Percentiles rank a stretch among this genome's conserved stretches.
These are phyloP conservation scores for Ganoderma lingzhi DNA, from an alignment of 1,284 basidiomycete species.

Conservation along the genomic window DNA sequence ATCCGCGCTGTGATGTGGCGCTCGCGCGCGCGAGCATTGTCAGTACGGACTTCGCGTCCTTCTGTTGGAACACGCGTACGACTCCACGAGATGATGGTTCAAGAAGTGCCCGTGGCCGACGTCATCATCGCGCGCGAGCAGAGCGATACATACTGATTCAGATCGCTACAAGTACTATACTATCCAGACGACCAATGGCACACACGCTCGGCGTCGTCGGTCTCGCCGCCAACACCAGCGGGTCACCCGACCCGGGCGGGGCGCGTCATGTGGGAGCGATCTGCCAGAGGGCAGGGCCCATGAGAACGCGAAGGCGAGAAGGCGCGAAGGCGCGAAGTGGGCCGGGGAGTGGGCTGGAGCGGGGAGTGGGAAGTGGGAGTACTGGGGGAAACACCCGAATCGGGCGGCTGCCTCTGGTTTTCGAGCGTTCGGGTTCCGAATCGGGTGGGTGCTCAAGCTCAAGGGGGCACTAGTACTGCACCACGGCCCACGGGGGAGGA, in stretches of 20 bases:
- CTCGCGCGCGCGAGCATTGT: no score
- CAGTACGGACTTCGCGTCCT: neutral
- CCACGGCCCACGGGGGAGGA: no score
- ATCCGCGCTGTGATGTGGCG: neutral
- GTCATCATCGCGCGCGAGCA: neutral
- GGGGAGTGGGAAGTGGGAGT: no score
- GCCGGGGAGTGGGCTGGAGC: no score
- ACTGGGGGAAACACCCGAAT: neutral
- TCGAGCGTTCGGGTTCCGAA: neutral
- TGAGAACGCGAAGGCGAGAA: neutral
- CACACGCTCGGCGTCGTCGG: no score
- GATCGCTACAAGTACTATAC: no score
- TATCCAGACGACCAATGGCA: no score
- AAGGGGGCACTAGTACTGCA: no score
- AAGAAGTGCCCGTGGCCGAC: neutral
- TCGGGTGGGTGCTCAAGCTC: no score
- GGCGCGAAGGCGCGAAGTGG: no score
- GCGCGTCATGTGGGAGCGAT: conserved; percentile 16
- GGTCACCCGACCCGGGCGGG: conserved; percentile 10
- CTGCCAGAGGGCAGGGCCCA: neutral
- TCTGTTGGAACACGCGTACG: conserved; percentile 4
- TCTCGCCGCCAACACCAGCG: neutral
- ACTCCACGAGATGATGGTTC: no score
- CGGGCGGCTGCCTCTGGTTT: neutral
- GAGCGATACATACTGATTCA: no score